phyloP scores from a whole-genome alignment of 2,329 filamentous ascomycete species.

The Xylaria multiplex region DNA sequence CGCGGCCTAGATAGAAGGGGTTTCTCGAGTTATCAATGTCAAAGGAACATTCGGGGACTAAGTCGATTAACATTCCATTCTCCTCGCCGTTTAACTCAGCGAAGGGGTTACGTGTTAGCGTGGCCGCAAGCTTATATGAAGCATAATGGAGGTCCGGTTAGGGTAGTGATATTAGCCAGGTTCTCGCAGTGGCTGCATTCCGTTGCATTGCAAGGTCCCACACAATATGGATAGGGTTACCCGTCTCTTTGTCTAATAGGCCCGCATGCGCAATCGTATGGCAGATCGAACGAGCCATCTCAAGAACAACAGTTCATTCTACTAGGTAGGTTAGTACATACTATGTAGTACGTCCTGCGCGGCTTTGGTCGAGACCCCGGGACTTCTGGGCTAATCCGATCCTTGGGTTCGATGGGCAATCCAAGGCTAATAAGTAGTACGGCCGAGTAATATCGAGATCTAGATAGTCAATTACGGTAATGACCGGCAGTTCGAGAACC shows the following conservation, averaged over 20 bases:
- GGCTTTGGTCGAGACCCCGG: not conserved
- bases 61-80: not conserved
- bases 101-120: not conserved
- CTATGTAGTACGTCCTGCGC: not conserved
- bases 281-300: slow-evolving; percentile 7
- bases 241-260: slow-evolving; percentile 4
- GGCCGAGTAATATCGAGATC: not conserved
- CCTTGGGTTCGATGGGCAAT: not conserved
- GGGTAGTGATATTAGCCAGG: not conserved
- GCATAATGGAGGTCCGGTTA: not conserved
- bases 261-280: slow-evolving; percentile 6
- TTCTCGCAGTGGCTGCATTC: not conserved
- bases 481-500: not conserved
- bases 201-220: slow-evolving; percentile 12
- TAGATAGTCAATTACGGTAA: not conserved
- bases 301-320: not conserved
- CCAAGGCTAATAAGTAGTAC: not conserved
- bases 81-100: not conserved
- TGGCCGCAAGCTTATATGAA: not conserved
- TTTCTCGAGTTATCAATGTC: not conserved
- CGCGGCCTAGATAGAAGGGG: not conserved
- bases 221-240: not conserved
- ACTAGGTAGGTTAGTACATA: too few relatives aligned
- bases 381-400: not conserved
- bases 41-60: not conserved